Conservation (phyloP, 176 grass and related monocot species). For the Pontederia crassipes region DNA sequence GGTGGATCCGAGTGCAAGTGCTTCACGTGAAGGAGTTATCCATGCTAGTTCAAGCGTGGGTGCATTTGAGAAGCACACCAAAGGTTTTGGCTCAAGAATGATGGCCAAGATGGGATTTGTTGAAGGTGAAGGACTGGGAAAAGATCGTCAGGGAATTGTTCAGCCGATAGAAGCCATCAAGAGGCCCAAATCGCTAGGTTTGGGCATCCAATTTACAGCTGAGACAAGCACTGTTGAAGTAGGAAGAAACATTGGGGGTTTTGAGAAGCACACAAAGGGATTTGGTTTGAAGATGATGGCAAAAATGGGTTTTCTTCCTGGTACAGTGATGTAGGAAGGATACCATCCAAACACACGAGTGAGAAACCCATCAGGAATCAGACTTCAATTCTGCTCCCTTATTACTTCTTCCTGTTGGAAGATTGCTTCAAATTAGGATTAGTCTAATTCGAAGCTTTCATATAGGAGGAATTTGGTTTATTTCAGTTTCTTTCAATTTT, state of each 20-base stretch:
- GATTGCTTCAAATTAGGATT: too few species aligned
- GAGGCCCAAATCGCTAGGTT: constrained; percentile 79
- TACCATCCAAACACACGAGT: too few species aligned
- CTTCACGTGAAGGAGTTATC: constrained; percentile 19
- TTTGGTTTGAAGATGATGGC: constrained; percentile 92
- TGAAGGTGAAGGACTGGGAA: constrained; percentile 66
- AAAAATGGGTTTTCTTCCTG: constrained; percentile 74
- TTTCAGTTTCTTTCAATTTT: too few species aligned
- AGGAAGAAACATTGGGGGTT: constrained; percentile 33
- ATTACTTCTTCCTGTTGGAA: too few species aligned
- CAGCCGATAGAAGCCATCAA: constrained; percentile 64
- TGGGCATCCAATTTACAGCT: constrained; percentile 60
- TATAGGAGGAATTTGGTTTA: too few species aligned
- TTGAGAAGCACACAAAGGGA: constrained; percentile 90
- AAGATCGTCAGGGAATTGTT: constrained; percentile 76
- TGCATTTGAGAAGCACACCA: constrained; percentile 80
- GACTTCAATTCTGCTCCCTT: too few species aligned
- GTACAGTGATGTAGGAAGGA: constrained; percentile 11
- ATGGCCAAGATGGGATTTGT: constrained; percentile 97
- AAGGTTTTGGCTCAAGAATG: constrained; percentile 90
- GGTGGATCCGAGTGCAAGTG: constrained; percentile 26
- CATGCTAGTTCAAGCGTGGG: constrained; percentile 31
- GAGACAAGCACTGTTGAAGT: constrained; percentile 1
- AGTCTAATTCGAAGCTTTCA: too few species aligned
- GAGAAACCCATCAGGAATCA: too few species aligned